Conservation (phyloP, 1,139 yeast genomes). For the Suhomyces anneliseae region DNA sequence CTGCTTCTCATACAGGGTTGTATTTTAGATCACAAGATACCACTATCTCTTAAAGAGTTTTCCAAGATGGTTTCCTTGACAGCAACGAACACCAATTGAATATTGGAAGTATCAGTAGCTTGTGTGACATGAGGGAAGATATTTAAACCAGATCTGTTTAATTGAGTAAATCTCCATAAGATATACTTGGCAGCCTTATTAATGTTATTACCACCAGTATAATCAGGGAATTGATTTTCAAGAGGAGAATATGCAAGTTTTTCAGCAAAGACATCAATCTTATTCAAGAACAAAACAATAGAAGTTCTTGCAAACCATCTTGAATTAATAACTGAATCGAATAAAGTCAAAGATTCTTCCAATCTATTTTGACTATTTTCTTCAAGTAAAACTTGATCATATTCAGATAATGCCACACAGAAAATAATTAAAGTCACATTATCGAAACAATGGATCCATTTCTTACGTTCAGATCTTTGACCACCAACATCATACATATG, state of each 20-base stretch:
- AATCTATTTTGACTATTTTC: constrained; percentile 78
- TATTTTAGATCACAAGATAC: constrained; percentile 50
- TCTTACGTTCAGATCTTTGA: constrained; percentile 87
- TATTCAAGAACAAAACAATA: constrained; percentile 80
- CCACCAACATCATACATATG: constrained; percentile 95
- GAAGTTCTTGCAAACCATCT: constrained; percentile 91
- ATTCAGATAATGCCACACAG: constrained; percentile 88
- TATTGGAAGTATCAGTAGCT: constrained; percentile 91
- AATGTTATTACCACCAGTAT: constrained; percentile 83
- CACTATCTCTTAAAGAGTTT: constrained; percentile 82
- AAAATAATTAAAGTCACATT: constrained; percentile 86
- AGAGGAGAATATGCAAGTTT: constrained; percentile 80
- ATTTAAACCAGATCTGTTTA: constrained; percentile 78
- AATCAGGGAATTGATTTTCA: constrained; percentile 84
- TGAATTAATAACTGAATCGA: constrained; percentile 90
- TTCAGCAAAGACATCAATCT: constrained; percentile 86
- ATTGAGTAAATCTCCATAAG: constrained; percentile 85
- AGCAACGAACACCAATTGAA: constrained; percentile 85
- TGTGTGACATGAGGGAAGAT: constrained; percentile 91
- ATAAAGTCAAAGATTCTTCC: constrained; percentile 81
- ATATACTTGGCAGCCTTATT: constrained; percentile 94
- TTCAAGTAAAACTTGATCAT: constrained; percentile 82
- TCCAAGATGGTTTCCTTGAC: constrained; percentile 87
- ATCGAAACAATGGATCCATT: constrained; percentile 95
- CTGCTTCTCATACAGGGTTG: not conserved